Percentiles rank a stretch among this genome's conserved stretches.
Evolutionary conservation across 768 basidiomycete species (phyloP).

Genomic region (Russula compacta): DNA sequence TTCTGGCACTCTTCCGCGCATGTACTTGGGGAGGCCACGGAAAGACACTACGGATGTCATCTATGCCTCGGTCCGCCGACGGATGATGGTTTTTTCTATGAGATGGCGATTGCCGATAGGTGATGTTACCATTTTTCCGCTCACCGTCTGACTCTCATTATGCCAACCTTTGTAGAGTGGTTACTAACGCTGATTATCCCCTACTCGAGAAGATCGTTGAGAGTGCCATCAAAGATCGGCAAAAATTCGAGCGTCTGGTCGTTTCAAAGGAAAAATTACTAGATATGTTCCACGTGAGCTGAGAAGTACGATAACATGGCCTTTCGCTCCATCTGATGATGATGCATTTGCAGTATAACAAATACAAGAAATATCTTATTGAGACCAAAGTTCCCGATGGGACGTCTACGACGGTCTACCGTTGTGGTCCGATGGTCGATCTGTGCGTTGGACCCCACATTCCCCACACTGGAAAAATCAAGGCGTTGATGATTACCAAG

Average conservation of each 20-base stretch:
- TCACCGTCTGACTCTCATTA: not conserved
- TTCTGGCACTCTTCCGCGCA: slow-evolving; percentile 99
- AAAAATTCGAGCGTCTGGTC: slow-evolving; percentile 90
- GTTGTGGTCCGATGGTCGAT: slow-evolving; percentile 98
- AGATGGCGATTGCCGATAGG: slow-evolving; percentile 88
- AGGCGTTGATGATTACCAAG: slow-evolving; percentile 95
- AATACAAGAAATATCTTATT: slow-evolving; percentile 95
- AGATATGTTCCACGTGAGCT: slow-evolving; percentile 82
- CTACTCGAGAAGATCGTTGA: slow-evolving; percentile 84
- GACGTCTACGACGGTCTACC: slow-evolving; percentile 93
- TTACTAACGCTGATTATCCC: slow-evolving; percentile 78
- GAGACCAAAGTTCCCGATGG: slow-evolving; percentile 94
- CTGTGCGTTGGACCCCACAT: slow-evolving; percentile 96
- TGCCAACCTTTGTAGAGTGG: slow-evolving; percentile 40
- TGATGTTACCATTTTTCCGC: slow-evolving; percentile 23
- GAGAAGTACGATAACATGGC: not conserved
- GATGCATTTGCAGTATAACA: slow-evolving; percentile 70
- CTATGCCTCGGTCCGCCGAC: slow-evolving; percentile 95
- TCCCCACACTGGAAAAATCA: slow-evolving; percentile 96
- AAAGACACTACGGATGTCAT: slow-evolving; percentile 95
- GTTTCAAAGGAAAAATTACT: slow-evolving; percentile 91
- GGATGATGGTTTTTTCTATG: slow-evolving; percentile 98
- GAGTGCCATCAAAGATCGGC: slow-evolving; percentile 87
- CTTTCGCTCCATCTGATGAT: not conserved
- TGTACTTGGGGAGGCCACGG: slow-evolving; percentile 92